Conservation (phyloP, 1,139 yeast species). For the Schizosaccharomyces versatilis region DNA sequence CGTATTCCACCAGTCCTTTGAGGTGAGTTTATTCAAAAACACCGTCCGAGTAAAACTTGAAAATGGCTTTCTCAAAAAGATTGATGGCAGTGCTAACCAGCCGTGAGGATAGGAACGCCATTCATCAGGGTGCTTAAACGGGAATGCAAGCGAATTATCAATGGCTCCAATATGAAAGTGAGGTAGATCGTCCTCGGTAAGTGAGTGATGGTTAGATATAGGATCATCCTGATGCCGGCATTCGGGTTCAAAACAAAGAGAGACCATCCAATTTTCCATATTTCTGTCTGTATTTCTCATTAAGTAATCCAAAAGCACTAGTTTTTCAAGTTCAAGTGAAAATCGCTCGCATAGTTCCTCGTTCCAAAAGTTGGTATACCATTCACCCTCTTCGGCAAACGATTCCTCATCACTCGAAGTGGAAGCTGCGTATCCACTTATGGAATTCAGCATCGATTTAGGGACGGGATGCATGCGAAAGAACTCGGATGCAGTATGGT, state of each 20-base stretch:
- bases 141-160: conserved; percentile 55
- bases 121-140: conserved; percentile 70
- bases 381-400: conserved; percentile 1
- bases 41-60: conserved; percentile 34
- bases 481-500: conserved; percentile 41
- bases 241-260: conserved; percentile 19
- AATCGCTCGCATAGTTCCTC: conserved; percentile 29
- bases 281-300: conserved; percentile 62
- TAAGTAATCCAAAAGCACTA: conserved; percentile 48
- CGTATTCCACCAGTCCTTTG: conserved; percentile 52
- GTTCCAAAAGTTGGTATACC: conserved; percentile 26
- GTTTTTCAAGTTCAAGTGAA: conserved; percentile 41
- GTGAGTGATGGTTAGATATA: background rate
- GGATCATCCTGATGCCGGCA: conserved; percentile 4
- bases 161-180: conserved; percentile 44
- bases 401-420: background rate
- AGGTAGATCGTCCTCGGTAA: conserved; percentile 18
- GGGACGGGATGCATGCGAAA: conserved; percentile 38
- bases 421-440: conserved; percentile 1
- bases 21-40: conserved; percentile 36
- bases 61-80: conserved; percentile 48
- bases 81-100: conserved; percentile 47
- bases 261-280: conserved; percentile 59
- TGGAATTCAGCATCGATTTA: background rate
- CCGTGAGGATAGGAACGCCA: conserved; percentile 69